Evolutionary conservation across 371 early-diverging fungal species (phyloP).

Genomic region (Mucor piriformis): DNA sequence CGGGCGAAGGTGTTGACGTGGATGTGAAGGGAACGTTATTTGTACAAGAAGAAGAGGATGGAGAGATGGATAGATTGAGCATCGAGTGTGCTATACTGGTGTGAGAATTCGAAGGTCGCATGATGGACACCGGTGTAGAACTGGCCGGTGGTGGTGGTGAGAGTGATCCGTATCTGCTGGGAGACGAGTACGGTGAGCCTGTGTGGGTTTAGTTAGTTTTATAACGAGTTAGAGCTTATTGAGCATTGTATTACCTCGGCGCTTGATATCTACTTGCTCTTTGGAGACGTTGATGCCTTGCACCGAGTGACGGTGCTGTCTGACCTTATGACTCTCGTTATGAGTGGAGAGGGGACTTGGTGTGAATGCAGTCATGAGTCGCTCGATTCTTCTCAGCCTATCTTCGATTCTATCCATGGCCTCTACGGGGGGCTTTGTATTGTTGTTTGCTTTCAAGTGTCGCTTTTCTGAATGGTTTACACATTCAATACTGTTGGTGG

Average conservation of each 20-base stretch:
- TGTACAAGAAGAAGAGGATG: constrained; percentile 37
- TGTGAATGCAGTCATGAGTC: constrained; percentile 52
- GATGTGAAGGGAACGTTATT: constrained; percentile 28
- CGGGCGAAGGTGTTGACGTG: constrained; percentile 31
- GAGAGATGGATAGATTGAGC: constrained; percentile 44
- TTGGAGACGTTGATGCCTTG: constrained; percentile 50
- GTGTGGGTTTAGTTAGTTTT: neutral
- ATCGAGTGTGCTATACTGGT: constrained; percentile 42
- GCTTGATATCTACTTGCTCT: constrained; percentile 40
- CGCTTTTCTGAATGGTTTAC: constrained; percentile 52
- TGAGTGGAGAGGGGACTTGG: constrained; percentile 33
- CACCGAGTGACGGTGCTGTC: constrained; percentile 51
- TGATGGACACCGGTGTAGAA: constrained; percentile 14
- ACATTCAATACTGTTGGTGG: constrained; percentile 44
- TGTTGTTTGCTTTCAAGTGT: constrained; percentile 16
- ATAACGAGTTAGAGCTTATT: too few species aligned
- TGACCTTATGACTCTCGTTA: constrained; percentile 19
- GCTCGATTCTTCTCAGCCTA: constrained; percentile 50
- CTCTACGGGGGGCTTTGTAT: constrained; percentile 9
- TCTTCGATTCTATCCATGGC: constrained; percentile 56
- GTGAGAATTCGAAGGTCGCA: constrained; percentile 26
- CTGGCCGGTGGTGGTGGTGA: constrained; percentile 27
- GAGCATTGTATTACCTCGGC: constrained; percentile 11
- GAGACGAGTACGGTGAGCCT: constrained; percentile 21
- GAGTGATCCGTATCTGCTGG: constrained; percentile 21